These are phyloP conservation scores for Diaporthe humulicola DNA, from an alignment of 2,329 filamentous ascomycete species.

Conservation along the genomic window DNA sequence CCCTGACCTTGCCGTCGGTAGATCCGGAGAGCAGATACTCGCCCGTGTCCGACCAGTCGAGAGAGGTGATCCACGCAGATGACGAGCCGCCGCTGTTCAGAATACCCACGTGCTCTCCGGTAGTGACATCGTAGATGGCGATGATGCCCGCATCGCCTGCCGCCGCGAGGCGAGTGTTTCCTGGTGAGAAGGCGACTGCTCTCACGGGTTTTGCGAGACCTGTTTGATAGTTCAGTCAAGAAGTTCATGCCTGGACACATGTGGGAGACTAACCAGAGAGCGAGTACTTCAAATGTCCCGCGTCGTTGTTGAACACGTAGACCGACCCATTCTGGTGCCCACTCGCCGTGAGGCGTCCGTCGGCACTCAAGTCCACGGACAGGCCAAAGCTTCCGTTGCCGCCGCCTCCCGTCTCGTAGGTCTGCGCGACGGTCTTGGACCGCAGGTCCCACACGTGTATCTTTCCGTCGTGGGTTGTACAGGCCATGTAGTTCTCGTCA, in stretches of 20 bases:
- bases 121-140: conserved; percentile 90
- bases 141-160: conserved; percentile 92
- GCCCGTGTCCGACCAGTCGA: conserved; percentile 94
- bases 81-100: conserved; percentile 70
- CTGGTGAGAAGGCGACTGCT: conserved; percentile 88
- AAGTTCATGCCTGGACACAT: background rate
- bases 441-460: conserved; percentile 88
- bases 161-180: conserved; percentile 85
- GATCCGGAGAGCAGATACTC: conserved; percentile 91
- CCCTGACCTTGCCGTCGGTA: conserved; percentile 94
- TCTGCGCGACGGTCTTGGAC: conserved; percentile 66
- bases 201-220: conserved; percentile 90
- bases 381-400: conserved; percentile 83
- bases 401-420: conserved; percentile 79
- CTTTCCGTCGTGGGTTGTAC: conserved; percentile 87
- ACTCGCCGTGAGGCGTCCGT: conserved; percentile 89
- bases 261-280: conserved; percentile 74
- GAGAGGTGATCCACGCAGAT: conserved; percentile 89
- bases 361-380: conserved; percentile 82
- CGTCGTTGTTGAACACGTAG: conserved; percentile 96
- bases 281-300: conserved; percentile 86
- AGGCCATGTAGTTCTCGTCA: conserved; percentile 87
- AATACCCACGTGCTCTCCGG: conserved; percentile 92
- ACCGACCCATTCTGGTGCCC: conserved; percentile 93
- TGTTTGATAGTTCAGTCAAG: conserved; percentile 48